phyloP scores from a whole-genome alignment of 192 early-diverging fungal species.

The Glomus cerebriforme region DNA sequence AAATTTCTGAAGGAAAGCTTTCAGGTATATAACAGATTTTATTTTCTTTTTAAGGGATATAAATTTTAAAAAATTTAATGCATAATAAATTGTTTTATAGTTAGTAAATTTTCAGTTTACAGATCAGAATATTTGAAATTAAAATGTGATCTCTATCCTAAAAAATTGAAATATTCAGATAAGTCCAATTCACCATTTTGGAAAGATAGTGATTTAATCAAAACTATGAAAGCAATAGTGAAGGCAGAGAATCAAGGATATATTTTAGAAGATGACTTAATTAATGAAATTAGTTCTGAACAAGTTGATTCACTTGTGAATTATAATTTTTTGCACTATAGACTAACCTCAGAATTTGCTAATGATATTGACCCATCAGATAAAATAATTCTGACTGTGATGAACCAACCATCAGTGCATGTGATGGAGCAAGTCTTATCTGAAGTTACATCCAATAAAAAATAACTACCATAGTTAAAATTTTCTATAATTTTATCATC shows the following conservation, averaged over 20 bases:
- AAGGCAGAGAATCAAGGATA: background rate
- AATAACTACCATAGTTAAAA: conserved; percentile 5
- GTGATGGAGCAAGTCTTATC: conserved; percentile 3
- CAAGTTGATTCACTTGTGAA: background rate
- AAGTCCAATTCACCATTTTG: background rate
- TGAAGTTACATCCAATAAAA: background rate
- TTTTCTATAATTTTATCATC: background rate
- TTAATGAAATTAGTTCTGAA: background rate
- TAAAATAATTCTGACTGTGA: conserved; percentile 5
- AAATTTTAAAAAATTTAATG: too few relatives aligned
- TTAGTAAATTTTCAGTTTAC: too few relatives aligned
- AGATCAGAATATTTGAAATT: too few relatives aligned
- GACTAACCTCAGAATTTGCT: background rate
- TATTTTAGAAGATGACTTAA: background rate
- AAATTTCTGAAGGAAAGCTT: background rate
- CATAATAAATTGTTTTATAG: background rate
- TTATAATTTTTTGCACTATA: background rate
- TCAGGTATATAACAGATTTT: background rate
- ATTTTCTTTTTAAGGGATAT: too few relatives aligned
- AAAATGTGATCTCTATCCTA: too few relatives aligned
- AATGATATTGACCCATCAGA: background rate
- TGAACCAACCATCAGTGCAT: background rate
- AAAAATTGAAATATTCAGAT: background rate
- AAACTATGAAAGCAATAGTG: background rate
- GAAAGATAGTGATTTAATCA: background rate